Conservation (phyloP, 2,329 filamentous ascomycete genomes). For the Colletotrichum horii region DNA sequence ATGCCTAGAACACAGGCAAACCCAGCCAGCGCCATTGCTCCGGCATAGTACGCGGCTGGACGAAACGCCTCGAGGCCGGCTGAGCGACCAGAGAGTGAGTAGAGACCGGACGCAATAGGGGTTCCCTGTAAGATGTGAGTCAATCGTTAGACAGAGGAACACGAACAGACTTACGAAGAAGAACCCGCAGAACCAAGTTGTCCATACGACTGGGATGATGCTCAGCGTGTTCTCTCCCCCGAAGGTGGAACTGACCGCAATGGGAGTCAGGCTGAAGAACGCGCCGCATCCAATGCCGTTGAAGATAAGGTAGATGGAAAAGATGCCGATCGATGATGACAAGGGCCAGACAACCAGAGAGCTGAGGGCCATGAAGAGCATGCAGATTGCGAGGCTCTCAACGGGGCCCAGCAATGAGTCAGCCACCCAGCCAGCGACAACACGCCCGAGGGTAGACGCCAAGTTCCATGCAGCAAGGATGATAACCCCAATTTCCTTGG, state of each 20-base stretch:
- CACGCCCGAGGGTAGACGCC: conserved; percentile 29
- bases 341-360: conserved; percentile 30
- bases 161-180: conserved; percentile 27
- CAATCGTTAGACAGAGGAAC: too few species aligned
- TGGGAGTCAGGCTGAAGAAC: conserved; percentile 32
- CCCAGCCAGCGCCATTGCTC: conserved; percentile 26
- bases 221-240: conserved; percentile 28
- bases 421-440: conserved; percentile 29
- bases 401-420: conserved; percentile 30
- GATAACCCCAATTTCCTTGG: conserved; percentile 24
- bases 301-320: conserved; percentile 28
- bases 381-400: conserved; percentile 29
- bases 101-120: conserved; percentile 30
- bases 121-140: conserved; percentile 23
- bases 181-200: conserved; percentile 31
- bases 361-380: conserved; percentile 29
- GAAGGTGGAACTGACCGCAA: conserved; percentile 25
- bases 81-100: conserved; percentile 24
- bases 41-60: conserved; percentile 32
- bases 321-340: conserved; percentile 25
- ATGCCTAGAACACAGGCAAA: neutral
- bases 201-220: conserved; percentile 31
- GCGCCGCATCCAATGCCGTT: conserved; percentile 33
- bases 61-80: conserved; percentile 25
- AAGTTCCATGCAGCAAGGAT: conserved; percentile 31